These are phyloP conservation scores for Aspergillus novoparasiticus DNA, from an alignment of 2,329 filamentous ascomycete species.

Conservation along the genomic window DNA sequence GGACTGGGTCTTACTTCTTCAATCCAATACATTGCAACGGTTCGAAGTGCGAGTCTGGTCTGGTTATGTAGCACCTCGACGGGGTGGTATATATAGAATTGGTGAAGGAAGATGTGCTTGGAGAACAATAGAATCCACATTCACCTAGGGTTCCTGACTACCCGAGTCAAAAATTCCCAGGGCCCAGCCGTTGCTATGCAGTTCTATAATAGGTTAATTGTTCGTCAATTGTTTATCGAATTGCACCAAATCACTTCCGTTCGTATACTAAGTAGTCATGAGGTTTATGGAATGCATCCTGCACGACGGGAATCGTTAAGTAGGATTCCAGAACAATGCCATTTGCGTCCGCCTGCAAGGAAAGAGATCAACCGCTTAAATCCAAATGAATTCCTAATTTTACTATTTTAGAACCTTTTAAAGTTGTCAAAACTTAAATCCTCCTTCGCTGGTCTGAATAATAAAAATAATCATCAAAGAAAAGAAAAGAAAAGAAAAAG, in stretches of 20 bases:
- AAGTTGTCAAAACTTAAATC: not conserved
- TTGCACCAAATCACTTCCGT: not conserved
- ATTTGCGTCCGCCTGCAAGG: not conserved
- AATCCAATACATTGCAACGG: not conserved
- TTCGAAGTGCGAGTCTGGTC: not conserved
- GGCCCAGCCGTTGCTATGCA: not conserved
- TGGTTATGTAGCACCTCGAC: not conserved
- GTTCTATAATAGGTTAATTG: not conserved
- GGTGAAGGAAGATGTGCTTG: not conserved
- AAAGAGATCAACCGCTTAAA: not conserved
- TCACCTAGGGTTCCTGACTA: not conserved
- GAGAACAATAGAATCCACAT: not conserved
- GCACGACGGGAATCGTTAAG: not conserved
- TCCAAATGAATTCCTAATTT: not conserved
- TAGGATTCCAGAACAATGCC: not conserved
- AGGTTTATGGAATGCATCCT: not conserved
- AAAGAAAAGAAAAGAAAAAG: conserved; percentile 2
- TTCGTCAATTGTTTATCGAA: not conserved
- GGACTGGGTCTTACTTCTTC: not conserved
- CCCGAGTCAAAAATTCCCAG: not conserved
- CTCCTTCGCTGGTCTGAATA: not conserved
- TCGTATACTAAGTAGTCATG: not conserved
- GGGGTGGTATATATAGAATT: not conserved
- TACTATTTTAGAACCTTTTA: not conserved
- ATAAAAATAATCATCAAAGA: not conserved